Conservation (phyloP, 2,329 filamentous ascomycete species). For the Calonectria hawksworthii region DNA sequence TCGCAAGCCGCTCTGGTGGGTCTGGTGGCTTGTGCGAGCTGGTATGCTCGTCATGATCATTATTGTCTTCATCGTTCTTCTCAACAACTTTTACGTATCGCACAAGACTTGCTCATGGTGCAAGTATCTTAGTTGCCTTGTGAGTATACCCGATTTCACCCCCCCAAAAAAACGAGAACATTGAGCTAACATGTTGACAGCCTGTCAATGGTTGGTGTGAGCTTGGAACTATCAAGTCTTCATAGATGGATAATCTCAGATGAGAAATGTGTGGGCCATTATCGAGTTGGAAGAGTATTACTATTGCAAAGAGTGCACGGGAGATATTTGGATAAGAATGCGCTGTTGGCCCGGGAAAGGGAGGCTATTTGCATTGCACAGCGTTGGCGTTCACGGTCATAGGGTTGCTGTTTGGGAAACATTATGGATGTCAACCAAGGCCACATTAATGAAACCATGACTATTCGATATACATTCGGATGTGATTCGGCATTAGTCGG, state of each 20-base stretch:
- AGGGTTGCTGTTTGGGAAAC: slow-evolving; percentile 25
- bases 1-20: slow-evolving; percentile 95
- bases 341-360: slow-evolving; percentile 23
- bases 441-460: slow-evolving; percentile 33
- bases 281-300: slow-evolving; percentile 6
- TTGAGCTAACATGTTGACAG: slow-evolving; percentile 54
- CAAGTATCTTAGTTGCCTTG: slow-evolving; percentile 93
- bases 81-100: slow-evolving; percentile 91
- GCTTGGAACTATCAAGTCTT: slow-evolving; percentile 53
- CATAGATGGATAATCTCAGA: slow-evolving; percentile 4
- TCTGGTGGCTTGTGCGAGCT: slow-evolving; percentile 91
- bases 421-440: slow-evolving; percentile 16
- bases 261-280: neutral
- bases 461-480: slow-evolving; percentile 19
- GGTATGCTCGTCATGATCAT: slow-evolving; percentile 84
- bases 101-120: slow-evolving; percentile 88
- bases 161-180: neutral
- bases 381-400: slow-evolving; percentile 51
- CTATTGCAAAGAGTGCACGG: neutral
- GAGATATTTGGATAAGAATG: slow-evolving; percentile 28
- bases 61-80: slow-evolving; percentile 85
- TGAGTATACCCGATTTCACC: slow-evolving; percentile 65
- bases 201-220: slow-evolving; percentile 79
- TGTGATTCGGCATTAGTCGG: slow-evolving; percentile 6
- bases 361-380: slow-evolving; percentile 45